These are phyloP conservation scores for Leccinum disarticulatum DNA, from an alignment of 768 basidiomycete species.

Conservation along the genomic window DNA sequence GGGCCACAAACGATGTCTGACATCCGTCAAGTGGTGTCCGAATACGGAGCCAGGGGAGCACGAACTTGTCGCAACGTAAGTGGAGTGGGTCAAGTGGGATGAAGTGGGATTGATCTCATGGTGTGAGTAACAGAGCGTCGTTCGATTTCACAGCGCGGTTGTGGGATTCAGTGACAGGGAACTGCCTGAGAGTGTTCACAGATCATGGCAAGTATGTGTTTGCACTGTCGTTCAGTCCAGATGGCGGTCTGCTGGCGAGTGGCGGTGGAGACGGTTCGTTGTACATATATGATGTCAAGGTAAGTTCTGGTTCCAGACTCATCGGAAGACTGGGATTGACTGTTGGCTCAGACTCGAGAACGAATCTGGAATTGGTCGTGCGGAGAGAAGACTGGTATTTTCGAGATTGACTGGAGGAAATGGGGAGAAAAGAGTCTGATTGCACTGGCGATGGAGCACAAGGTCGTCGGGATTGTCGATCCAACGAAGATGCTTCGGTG, in stretches of 20 bases:
- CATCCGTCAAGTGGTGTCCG: slow-evolving; percentile 70
- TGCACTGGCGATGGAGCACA: slow-evolving; percentile 68
- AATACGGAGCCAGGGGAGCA: slow-evolving; percentile 44
- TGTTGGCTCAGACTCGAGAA: slow-evolving; percentile 38
- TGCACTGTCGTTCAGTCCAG: slow-evolving; percentile 72
- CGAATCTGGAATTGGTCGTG: slow-evolving; percentile 67
- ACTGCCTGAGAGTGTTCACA: slow-evolving; percentile 67
- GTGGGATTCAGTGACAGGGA: slow-evolving; percentile 80
- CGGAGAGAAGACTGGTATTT: slow-evolving; percentile 63
- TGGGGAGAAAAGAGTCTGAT: slow-evolving; percentile 55
- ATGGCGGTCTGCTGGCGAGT: slow-evolving; percentile 69
- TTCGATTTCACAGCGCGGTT: slow-evolving; percentile 79
- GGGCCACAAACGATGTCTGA: slow-evolving; percentile 69
- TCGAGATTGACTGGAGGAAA: slow-evolving; percentile 75
- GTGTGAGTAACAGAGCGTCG: slow-evolving; percentile 52
- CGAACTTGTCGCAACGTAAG: slow-evolving; percentile 73
- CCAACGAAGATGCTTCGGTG: slow-evolving; percentile 37
- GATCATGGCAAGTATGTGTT: slow-evolving; percentile 76
- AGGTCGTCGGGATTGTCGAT: slow-evolving; percentile 68
- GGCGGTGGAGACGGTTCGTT: slow-evolving; percentile 80
- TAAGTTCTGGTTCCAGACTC: slow-evolving; percentile 38
- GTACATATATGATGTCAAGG: slow-evolving; percentile 68
- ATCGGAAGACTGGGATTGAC: slow-evolving; percentile 7
- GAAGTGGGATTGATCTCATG: slow-evolving; percentile 3
- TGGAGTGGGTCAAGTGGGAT: slow-evolving; percentile 5